Evolutionary conservation across 2,329 filamentous ascomycete species (phyloP), one percentile per base, ranked within the genome.

Genomic region (Didymella exigua): DNA sequence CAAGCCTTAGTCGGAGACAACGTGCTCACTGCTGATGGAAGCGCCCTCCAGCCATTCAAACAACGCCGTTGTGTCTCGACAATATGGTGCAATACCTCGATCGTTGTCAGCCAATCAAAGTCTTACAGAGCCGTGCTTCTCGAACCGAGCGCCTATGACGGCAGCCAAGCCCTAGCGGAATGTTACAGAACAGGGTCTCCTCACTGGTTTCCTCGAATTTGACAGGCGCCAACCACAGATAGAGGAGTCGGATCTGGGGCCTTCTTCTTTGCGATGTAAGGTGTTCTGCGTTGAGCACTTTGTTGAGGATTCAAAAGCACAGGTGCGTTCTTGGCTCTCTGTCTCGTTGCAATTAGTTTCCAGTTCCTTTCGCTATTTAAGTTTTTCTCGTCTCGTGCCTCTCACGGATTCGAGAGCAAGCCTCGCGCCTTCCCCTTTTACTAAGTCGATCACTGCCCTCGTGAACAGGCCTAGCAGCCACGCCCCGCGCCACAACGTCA

Each of bases 371-470:
- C 21, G 36, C n/a, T 9, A 34, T 50, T 51, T 50, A 41, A 33
- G 40, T 40, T 50, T 34, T 49, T 38, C 19, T 38, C 26, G 18
- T 41, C 14, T 33, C 19, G 37, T 16, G 37, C n/a, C 13, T 9
- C 38, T 14, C 4, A 4, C 19, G 21, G 40, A 43, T 29, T 19
- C n/a, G 23, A 37, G 33, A 56, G 43, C 47, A 42, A 37, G 34
- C 38, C 40, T 34, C 47, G 33, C 27, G 30, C 54, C 51, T 59
- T 60, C 61, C 48, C 27, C 44, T 26, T 42, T 64, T 63, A 63
- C 59, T 62, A 62, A 69, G 68, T 60, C 63, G 64, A 70, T 69
- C 69, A 59, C 55, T 57, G 49, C 16, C 49, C 57, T 44, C 58
- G 58, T 62, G 43, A 54, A 63, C 30, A 55, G 54, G 53, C 53